Evolutionary conservation across 306 rosid species (phyloP).

Genomic region (Acacia crassicarpa): DNA sequence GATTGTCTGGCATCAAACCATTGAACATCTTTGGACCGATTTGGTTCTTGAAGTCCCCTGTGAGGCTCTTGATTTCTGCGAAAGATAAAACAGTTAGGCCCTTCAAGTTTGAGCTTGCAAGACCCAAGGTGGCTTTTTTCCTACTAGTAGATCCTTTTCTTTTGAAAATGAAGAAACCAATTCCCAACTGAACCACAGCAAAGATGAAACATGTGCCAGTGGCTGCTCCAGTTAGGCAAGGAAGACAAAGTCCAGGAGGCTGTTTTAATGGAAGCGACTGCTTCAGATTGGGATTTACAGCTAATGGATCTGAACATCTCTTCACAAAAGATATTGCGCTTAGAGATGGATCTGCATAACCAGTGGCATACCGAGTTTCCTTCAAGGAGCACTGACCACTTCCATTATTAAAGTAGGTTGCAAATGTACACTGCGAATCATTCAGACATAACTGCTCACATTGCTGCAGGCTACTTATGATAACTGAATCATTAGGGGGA

Average conservation of each 20-base stretch:
- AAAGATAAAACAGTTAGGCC: slow-evolving; percentile 57
- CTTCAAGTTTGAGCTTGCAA: slow-evolving; percentile 45
- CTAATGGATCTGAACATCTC: slow-evolving; percentile 67
- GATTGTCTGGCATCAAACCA: slow-evolving; percentile 54
- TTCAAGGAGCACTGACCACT: slow-evolving; percentile 56
- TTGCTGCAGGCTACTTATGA: slow-evolving; percentile 48
- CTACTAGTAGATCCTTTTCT: slow-evolving; percentile 35
- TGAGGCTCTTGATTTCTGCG: slow-evolving; percentile 62
- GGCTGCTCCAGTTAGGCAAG: slow-evolving; percentile 64
- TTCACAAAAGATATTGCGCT: slow-evolving; percentile 65
- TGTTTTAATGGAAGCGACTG: slow-evolving; percentile 27
- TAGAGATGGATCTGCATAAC: slow-evolving; percentile 64
- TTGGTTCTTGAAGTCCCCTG: slow-evolving; percentile 53
- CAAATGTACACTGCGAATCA: slow-evolving; percentile 56
- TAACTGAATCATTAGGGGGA: slow-evolving; percentile 51
- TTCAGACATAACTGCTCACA: slow-evolving; percentile 61
- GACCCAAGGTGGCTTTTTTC: slow-evolving; percentile 41
- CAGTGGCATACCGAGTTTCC: slow-evolving; percentile 60
- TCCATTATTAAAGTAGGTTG: slow-evolving; percentile 72
- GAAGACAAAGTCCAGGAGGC: slow-evolving; percentile 45
- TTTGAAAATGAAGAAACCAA: slow-evolving; percentile 50
- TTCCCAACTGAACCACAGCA: slow-evolving; percentile 55
- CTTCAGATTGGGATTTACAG: slow-evolving; percentile 52
- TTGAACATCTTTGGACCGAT: slow-evolving; percentile 65
- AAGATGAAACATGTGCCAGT: slow-evolving; percentile 53